Percentiles rank a stretch among this genome's conserved stretches.
These are phyloP conservation scores for Paecilomyces formosus DNA, from an alignment of 2,329 filamentous ascomycete genomes.

Conservation along the genomic window DNA sequence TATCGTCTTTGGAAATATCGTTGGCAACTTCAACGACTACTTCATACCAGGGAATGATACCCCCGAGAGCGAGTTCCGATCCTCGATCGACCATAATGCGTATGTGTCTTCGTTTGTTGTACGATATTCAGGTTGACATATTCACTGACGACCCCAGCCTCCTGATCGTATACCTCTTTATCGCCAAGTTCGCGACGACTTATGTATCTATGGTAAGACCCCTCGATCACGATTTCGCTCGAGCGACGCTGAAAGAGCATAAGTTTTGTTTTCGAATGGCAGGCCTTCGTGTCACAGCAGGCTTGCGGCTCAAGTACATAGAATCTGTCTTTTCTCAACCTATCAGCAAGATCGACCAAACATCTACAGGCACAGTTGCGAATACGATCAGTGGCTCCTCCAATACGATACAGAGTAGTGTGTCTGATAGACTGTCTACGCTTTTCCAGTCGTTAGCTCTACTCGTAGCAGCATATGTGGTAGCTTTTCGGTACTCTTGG, in stretches of 20 bases:
- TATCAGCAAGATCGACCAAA: slow-evolving; percentile 42
- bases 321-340: slow-evolving; percentile 43
- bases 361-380: slow-evolving; percentile 44
- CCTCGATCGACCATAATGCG: slow-evolving; percentile 40
- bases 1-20: slow-evolving; percentile 49
- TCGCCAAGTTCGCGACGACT: slow-evolving; percentile 47
- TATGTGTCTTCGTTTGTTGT: slow-evolving; percentile 5
- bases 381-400: slow-evolving; percentile 46
- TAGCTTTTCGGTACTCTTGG: slow-evolving; percentile 48
- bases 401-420: slow-evolving; percentile 47
- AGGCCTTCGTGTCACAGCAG: slow-evolving; percentile 44
- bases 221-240: slow-evolving; percentile 1
- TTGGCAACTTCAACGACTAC: slow-evolving; percentile 49
- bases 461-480: slow-evolving; percentile 39
- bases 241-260: not conserved
- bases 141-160: slow-evolving; percentile 26
- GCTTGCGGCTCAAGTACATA: slow-evolving; percentile 44
- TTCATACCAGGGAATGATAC: slow-evolving; percentile 35
- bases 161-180: slow-evolving; percentile 53
- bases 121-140: not conserved
- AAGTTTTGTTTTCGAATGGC: slow-evolving; percentile 43
- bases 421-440: slow-evolving; percentile 45
- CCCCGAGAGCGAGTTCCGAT: slow-evolving; percentile 43
- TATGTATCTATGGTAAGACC: slow-evolving; percentile 47
- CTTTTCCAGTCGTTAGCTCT: slow-evolving; percentile 37